phyloP scores from a whole-genome alignment of 106 monocot genomes.

The Amphibolis antarctica region DNA sequence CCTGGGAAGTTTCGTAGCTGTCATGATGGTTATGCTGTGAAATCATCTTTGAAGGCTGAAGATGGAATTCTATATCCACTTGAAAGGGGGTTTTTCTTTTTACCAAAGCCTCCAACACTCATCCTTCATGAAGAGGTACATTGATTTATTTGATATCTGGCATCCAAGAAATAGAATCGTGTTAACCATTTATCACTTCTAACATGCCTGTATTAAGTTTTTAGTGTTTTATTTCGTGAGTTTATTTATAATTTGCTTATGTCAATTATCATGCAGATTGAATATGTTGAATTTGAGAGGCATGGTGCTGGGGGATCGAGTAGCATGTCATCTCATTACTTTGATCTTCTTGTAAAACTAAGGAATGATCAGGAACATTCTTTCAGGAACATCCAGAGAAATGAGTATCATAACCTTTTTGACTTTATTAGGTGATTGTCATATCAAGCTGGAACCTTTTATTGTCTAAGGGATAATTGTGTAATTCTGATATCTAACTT shows the following conservation, averaged over 20 bases:
- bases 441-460: background rate
- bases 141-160: background rate
- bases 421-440: conserved; percentile 69
- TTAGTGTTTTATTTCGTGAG: background rate
- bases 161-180: background rate
- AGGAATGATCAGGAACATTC: conserved; percentile 95
- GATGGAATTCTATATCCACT: conserved; percentile 96
- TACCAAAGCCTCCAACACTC: conserved; percentile 96
- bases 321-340: conserved; percentile 95
- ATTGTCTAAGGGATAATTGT: background rate
- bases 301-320: conserved; percentile 98
- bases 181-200: background rate
- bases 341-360: conserved; percentile 94
- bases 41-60: conserved; percentile 98
- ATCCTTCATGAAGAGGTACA: conserved; percentile 96
- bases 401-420: conserved; percentile 90
- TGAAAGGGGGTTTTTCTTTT: conserved; percentile 97
- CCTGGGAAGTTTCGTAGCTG: conserved; percentile 87
- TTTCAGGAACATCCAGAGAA: conserved; percentile 98
- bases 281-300: conserved; percentile 91
- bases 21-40: conserved; percentile 98
- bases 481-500: background rate
- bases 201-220: background rate
- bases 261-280: conserved; percentile 37
- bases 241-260: background rate